A percentile compares a stretch with the other conserved stretches of the same genome.
These are phyloP conservation scores for Candida maltosa DNA, from an alignment of 805 yeast genomes.

Conservation along the genomic window DNA sequence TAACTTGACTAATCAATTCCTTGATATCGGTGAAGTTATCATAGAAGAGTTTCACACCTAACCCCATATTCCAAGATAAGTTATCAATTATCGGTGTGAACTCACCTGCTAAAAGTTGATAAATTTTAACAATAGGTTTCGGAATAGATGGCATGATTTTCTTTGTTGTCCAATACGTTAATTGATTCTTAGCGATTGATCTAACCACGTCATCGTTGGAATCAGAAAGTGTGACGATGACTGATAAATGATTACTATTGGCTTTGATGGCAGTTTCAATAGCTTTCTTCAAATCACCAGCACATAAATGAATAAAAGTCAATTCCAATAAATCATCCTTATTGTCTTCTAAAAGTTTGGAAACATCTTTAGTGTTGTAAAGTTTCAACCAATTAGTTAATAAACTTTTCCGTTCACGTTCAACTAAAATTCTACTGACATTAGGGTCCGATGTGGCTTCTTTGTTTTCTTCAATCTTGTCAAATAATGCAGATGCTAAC, in stretches of 20 bases:
- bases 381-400: conserved; percentile 58
- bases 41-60: conserved; percentile 62
- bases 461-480: background rate
- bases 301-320: conserved; percentile 47
- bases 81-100: conserved; percentile 36
- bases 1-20: conserved; percentile 9
- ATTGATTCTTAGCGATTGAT: conserved; percentile 55
- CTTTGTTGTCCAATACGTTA: conserved; percentile 59
- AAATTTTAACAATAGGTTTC: conserved; percentile 50
- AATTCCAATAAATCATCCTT: conserved; percentile 44
- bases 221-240: conserved; percentile 64
- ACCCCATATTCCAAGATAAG: conserved; percentile 63
- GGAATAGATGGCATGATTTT: conserved; percentile 43
- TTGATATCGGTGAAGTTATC: conserved; percentile 35
- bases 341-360: conserved; percentile 16
- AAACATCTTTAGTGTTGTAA: conserved; percentile 36
- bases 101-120: conserved; percentile 60
- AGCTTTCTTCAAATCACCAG: conserved; percentile 63
- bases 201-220: conserved; percentile 62
- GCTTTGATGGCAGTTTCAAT: conserved; percentile 56
- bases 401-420: conserved; percentile 26
- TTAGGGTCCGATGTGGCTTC: background rate
- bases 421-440: background rate
- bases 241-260: conserved; percentile 67
- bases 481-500: conserved; percentile 61